Evolutionary conservation across 2,329 filamentous ascomycete species (phyloP).

Genomic region (Pyricularia sp.): DNA sequence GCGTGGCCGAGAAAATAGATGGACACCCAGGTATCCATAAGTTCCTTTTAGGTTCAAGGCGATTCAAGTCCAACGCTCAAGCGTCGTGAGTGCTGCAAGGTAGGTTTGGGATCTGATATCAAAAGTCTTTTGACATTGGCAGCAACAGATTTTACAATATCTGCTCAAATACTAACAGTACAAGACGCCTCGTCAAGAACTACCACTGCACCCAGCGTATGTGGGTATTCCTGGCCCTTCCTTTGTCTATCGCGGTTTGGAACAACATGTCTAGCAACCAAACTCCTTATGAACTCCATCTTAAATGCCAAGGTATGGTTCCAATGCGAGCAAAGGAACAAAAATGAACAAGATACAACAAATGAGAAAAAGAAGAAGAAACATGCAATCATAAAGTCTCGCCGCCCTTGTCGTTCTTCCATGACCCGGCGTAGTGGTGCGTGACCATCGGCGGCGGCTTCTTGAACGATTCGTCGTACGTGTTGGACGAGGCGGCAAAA

Average conservation of each 20-base stretch:
- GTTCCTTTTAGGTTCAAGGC: background rate
- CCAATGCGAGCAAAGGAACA: background rate
- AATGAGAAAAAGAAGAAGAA: background rate
- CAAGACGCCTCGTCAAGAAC: background rate
- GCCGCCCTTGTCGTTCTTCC: conserved; percentile 6
- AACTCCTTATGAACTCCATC: background rate
- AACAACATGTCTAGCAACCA: background rate
- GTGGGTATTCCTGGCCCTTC: background rate
- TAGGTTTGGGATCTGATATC: background rate
- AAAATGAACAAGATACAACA: background rate
- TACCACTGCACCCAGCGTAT: background rate
- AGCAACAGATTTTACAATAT: background rate
- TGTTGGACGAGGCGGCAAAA: conserved; percentile 5
- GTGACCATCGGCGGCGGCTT: background rate
- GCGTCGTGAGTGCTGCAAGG: background rate
- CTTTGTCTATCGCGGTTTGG: background rate
- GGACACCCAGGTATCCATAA: background rate
- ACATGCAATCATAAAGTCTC: background rate
- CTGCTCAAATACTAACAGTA: background rate
- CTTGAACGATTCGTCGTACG: background rate
- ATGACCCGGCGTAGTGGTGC: conserved; percentile 4
- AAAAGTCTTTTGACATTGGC: background rate
- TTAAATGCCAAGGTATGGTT: background rate
- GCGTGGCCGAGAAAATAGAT: background rate
- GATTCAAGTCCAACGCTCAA: background rate